Conservation (phyloP, 495 filamentous ascomycete species). For the Ascodesmis nigricans region DNA sequence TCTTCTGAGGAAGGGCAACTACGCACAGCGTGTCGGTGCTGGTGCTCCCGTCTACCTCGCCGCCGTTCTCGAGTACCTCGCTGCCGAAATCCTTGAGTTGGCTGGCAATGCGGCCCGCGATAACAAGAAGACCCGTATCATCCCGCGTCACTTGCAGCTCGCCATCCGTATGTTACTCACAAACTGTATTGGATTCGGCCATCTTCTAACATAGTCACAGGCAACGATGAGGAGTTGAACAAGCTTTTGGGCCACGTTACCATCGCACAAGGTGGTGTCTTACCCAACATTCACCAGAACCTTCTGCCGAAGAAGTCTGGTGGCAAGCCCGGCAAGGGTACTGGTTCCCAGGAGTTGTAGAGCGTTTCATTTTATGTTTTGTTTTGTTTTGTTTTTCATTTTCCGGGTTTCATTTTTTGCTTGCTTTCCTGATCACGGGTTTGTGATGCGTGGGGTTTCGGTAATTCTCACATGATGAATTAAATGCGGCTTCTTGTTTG, state of each 20-base stretch:
- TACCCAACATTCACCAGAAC: slow-evolving; percentile 34
- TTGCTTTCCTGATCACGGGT: too few relatives aligned
- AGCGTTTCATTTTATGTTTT: slow-evolving; percentile 1
- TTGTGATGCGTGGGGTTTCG: slow-evolving; percentile 6
- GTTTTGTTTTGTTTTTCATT: slow-evolving; percentile 1
- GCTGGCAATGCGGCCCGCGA: slow-evolving; percentile 96
- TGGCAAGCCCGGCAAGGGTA: slow-evolving; percentile 18
- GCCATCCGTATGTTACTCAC: slow-evolving; percentile 46
- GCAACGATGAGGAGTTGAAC: slow-evolving; percentile 98
- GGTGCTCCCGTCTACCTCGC: slow-evolving; percentile 95
- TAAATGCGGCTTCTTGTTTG: slow-evolving; percentile 9
- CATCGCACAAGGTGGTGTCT: slow-evolving; percentile 97
- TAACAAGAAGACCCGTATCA: slow-evolving; percentile 99
- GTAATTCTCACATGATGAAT: slow-evolving; percentile 12
- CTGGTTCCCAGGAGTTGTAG: slow-evolving; percentile 21
- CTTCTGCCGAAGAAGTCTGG: slow-evolving; percentile 21
- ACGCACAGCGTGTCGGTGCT: slow-evolving; percentile 60
- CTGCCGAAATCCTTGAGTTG: slow-evolving; percentile 95
- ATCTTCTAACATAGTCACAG: slow-evolving; percentile 5
- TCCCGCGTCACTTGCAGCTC: slow-evolving; percentile 95
- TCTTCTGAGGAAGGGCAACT: slow-evolving; percentile 99
- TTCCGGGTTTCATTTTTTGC: slow-evolving; percentile 4
- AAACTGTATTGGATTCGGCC: neutral
- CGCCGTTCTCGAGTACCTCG: slow-evolving; percentile 94
- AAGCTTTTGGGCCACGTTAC: slow-evolving; percentile 98